phyloP scores from a whole-genome alignment of 176 grass and related monocot genomes.

The Elymus sibiricus region DNA sequence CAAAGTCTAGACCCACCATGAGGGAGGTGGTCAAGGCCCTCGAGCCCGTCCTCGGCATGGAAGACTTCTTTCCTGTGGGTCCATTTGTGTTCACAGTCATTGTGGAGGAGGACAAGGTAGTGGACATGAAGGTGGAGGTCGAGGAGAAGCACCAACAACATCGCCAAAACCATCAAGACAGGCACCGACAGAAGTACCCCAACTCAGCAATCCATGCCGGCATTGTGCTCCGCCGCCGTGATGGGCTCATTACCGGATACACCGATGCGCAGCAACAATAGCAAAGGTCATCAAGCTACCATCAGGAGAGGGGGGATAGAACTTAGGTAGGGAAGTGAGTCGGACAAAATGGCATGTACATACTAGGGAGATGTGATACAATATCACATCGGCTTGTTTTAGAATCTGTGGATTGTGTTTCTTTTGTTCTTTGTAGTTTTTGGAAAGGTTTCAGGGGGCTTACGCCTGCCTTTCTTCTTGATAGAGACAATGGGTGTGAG shows the following conservation, averaged over 20 bases:
- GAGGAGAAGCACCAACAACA: constrained; percentile 25
- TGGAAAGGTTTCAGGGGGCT: background rate
- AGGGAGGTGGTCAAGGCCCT: constrained; percentile 61
- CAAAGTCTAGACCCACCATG: constrained; percentile 78
- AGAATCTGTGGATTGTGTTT: constrained; percentile 14
- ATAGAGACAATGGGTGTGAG: constrained; percentile 24
- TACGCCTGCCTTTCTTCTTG: background rate
- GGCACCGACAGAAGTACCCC: constrained; percentile 56
- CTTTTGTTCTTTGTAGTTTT: constrained; percentile 21
- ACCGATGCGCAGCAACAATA: background rate
- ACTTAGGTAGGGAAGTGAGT: background rate
- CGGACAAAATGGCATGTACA: constrained; percentile 1
- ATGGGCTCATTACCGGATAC: constrained; percentile 24
- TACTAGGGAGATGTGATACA: constrained; percentile 43
- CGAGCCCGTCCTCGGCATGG: constrained; percentile 56
- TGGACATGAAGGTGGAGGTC: constrained; percentile 30
- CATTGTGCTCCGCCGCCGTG: constrained; percentile 32
- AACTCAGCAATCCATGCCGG: constrained; percentile 61
- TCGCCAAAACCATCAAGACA: constrained; percentile 49
- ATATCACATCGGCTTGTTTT: constrained; percentile 29
- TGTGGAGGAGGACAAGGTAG: constrained; percentile 55
- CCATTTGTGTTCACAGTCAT: constrained; percentile 65
- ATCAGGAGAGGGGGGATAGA: constrained; percentile 38
- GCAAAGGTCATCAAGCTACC: constrained; percentile 38
- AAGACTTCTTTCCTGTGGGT: constrained; percentile 51